phyloP scores from a whole-genome alignment of 139 green algal genomes.

The Haematococcus lacustris region DNA sequence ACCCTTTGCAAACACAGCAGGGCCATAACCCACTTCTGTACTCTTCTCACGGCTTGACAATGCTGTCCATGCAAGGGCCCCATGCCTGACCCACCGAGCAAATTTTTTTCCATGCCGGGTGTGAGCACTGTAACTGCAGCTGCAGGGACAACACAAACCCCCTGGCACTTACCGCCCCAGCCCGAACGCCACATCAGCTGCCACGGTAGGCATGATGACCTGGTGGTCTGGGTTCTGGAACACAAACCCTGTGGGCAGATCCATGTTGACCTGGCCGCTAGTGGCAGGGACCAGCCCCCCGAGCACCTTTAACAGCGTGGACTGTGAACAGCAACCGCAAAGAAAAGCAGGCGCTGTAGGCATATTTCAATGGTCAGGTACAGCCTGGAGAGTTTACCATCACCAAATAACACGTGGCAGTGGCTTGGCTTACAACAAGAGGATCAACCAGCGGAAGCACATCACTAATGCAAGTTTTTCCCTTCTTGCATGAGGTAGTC shows the following conservation, averaged over 20 bases:
- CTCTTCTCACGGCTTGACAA: too few relatives aligned
- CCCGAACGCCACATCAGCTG: conserved; percentile 92
- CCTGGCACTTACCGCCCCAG: conserved; percentile 54
- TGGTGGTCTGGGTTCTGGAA: conserved; percentile 99
- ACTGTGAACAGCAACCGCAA: conserved; percentile 47
- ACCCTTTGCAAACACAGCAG: too few relatives aligned
- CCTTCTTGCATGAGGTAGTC: too few relatives aligned
- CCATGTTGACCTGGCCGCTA: conserved; percentile 36
- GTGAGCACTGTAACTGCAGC: too few relatives aligned
- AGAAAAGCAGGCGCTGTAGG: background rate
- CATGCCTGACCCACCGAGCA: too few relatives aligned
- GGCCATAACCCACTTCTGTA: too few relatives aligned
- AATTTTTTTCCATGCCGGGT: too few relatives aligned
- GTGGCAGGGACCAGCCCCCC: conserved; percentile 67
- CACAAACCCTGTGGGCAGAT: conserved; percentile 77
- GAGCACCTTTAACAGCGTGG: conserved; percentile 75
- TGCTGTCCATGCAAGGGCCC: too few relatives aligned
- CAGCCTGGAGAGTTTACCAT: background rate
- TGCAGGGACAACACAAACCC: conserved; percentile 1
- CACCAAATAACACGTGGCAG: background rate
- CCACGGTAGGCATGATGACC: conserved; percentile 53
- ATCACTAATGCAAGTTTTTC: background rate
- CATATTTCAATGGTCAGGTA: background rate
- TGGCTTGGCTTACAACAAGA: background rate
- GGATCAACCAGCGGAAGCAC: background rate